Conservation (phyloP, 257 asterid genomes). For the Pogostemon cablin region DNA sequence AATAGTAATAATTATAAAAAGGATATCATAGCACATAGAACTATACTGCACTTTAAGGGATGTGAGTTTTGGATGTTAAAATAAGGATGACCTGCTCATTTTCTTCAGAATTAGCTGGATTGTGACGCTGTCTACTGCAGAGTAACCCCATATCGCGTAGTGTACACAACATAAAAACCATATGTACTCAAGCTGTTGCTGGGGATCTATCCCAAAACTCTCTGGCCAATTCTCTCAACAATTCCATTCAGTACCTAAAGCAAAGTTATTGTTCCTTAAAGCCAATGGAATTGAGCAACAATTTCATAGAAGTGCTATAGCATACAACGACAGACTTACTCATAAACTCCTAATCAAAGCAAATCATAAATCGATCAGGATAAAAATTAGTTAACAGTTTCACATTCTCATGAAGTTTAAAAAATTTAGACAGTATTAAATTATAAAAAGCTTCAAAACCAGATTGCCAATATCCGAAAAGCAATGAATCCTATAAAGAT, state of each 20-base stretch:
- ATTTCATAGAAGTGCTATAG: neutral
- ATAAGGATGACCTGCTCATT: slow-evolving; percentile 67
- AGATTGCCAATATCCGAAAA: too few relatives aligned
- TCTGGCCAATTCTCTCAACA: slow-evolving; percentile 29
- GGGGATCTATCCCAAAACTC: slow-evolving; percentile 41
- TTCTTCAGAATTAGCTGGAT: slow-evolving; percentile 79
- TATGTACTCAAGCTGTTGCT: slow-evolving; percentile 41
- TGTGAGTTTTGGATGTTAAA: neutral
- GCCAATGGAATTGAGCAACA: slow-evolving; percentile 14
- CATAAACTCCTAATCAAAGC: neutral
- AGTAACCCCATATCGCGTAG: slow-evolving; percentile 75
- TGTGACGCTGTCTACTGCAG: slow-evolving; percentile 84
- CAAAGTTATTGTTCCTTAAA: slow-evolving; percentile 14
- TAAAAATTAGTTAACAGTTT: neutral
- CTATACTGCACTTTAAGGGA: neutral
- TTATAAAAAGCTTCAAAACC: too few relatives aligned
- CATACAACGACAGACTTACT: slow-evolving; percentile 11
- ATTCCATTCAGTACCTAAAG: slow-evolving; percentile 43
- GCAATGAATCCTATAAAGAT: too few relatives aligned
- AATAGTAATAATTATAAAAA: slow-evolving; percentile 1
- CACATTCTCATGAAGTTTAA: neutral
- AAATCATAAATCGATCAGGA: neutral
- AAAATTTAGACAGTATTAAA: too few relatives aligned
- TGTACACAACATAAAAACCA: slow-evolving; percentile 49
- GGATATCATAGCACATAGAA: slow-evolving; percentile 13